Evolutionary conservation across 2,329 filamentous ascomycete genomes (phyloP).

Genomic region (Grosmannia serpens): DNA sequence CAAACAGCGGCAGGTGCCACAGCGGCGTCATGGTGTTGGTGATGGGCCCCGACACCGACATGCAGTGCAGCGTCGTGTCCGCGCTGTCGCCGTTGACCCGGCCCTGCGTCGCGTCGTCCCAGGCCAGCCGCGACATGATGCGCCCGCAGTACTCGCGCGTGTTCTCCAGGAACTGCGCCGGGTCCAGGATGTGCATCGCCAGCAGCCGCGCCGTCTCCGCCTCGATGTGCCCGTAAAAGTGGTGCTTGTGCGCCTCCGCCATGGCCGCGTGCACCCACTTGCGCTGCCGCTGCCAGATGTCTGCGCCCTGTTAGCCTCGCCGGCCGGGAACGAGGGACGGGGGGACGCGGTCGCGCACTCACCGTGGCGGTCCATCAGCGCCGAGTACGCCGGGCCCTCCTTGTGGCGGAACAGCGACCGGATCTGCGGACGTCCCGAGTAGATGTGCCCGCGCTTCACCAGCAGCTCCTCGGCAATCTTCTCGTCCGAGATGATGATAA

Average conservation of each 20-base stretch:
- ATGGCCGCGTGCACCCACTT: constrained; percentile 40
- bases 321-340: too few relatives aligned
- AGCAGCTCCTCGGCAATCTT: constrained; percentile 36
- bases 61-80: constrained; percentile 34
- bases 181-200: constrained; percentile 33
- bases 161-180: constrained; percentile 31
- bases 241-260: constrained; percentile 23
- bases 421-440: constrained; percentile 38
- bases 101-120: constrained; percentile 37
- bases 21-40: constrained; percentile 38
- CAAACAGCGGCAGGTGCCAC: constrained; percentile 29
- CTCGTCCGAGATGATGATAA: constrained; percentile 35
- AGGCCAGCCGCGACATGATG: constrained; percentile 37
- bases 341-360: constrained; percentile 10
- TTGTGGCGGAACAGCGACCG: constrained; percentile 37
- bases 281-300: constrained; percentile 35
- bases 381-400: constrained; percentile 34
- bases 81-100: constrained; percentile 33
- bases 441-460: constrained; percentile 37
- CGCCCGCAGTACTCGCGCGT: constrained; percentile 37
- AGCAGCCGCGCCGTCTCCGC: constrained; percentile 32
- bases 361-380: constrained; percentile 39
- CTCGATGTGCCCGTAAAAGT: constrained; percentile 38
- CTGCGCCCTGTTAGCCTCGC: constrained; percentile 18
- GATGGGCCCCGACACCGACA: constrained; percentile 39